Base-by-base conservation (phyloP, 257 asterid genomes). In the Pogostemon cablin region DNA sequence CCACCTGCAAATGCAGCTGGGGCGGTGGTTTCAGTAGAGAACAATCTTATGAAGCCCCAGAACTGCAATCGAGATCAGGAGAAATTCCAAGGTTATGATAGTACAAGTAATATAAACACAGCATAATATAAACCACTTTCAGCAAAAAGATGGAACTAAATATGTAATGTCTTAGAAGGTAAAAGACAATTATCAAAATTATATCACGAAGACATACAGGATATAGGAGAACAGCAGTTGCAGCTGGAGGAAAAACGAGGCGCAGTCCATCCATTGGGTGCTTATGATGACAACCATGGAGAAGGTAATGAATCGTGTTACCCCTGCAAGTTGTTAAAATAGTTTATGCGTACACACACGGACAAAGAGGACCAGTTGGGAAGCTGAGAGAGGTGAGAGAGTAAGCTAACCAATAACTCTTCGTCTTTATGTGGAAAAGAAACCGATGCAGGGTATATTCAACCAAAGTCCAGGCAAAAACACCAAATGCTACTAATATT, bases 241-340 rank as follows among this genome's bases (percentile, higher is more conserved):
- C 96, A 58, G 96, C 75, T 7, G 98, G 96, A 42, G 98, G 98
- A 70, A 92, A 87, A 72, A 92, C 96, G 32, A 92, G 93, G 52
- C 96, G 87, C 3, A 83, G 82, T 55, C 86, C 85, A 75, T 92
- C 98, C 95, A 87, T 87, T 35, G 98, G 98, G 86, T 92, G 98
- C 83, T 92, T 92, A 65, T 89, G 98, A 80, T 92, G 96, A 74
- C 96, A 89, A 37, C 98, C 98, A 42, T 89, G 96, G 75, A 89
- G 78, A 62, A 92, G 86, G 79, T 89, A 92, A 77, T 92, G 96
- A 65, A 85, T 6, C 2, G 98, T 89, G 81, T 86, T 87, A 17
- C 91, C 87, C 96, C 97, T 90, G 75, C 75, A 87, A 62, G 42
- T 72, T 40, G 53, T 42, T 32, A 38, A 62, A 65, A 40, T 32